A percentile compares a stretch with the other conserved stretches of the same genome.
phyloP scores from a whole-genome alignment of 2,329 filamentous ascomycete species.

The Cercospora berteroae region DNA sequence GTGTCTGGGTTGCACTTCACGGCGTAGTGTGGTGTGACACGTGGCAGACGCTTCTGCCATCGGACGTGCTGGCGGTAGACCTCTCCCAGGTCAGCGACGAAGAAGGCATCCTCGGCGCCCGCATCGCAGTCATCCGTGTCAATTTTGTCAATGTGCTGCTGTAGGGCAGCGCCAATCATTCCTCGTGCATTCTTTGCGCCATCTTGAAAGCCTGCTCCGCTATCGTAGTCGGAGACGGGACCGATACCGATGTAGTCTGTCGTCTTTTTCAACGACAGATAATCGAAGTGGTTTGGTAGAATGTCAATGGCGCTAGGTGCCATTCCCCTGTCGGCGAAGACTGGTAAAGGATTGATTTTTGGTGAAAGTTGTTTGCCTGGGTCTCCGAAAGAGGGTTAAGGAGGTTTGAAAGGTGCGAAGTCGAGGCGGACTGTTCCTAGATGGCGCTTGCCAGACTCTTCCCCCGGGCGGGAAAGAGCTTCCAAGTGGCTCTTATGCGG shows the following conservation, averaged over 20 bases:
- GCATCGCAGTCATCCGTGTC: constrained; percentile 84
- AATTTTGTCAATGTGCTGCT: constrained; percentile 77
- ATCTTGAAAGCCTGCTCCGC: constrained; percentile 43
- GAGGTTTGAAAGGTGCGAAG: constrained; percentile 92
- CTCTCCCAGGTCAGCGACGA: constrained; percentile 95
- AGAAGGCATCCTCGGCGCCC: constrained; percentile 96
- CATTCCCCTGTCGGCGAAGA: constrained; percentile 56
- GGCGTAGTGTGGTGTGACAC: constrained; percentile 95
- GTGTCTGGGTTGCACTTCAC: constrained; percentile 99
- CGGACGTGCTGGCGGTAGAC: constrained; percentile 97
- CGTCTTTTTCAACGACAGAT: constrained; percentile 40
- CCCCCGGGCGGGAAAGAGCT: constrained; percentile 97
- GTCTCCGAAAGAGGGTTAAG: constrained; percentile 61
- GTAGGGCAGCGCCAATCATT: constrained; percentile 82
- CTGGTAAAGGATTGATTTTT: constrained; percentile 18
- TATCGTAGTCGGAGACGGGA: constrained; percentile 27
- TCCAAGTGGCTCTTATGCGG: constrained; percentile 98
- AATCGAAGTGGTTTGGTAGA: constrained; percentile 40
- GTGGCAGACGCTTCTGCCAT: constrained; percentile 91
- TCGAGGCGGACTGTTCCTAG: constrained; percentile 67
- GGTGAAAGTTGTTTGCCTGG: constrained; percentile 24
- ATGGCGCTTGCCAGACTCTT: constrained; percentile 97
- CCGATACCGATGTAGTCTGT: constrained; percentile 20
- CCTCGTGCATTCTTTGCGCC: constrained; percentile 63
- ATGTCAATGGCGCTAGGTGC: constrained; percentile 65